phyloP scores from a whole-genome alignment of 371 early-diverging fungal species.

The Gilbertella persicaria region DNA sequence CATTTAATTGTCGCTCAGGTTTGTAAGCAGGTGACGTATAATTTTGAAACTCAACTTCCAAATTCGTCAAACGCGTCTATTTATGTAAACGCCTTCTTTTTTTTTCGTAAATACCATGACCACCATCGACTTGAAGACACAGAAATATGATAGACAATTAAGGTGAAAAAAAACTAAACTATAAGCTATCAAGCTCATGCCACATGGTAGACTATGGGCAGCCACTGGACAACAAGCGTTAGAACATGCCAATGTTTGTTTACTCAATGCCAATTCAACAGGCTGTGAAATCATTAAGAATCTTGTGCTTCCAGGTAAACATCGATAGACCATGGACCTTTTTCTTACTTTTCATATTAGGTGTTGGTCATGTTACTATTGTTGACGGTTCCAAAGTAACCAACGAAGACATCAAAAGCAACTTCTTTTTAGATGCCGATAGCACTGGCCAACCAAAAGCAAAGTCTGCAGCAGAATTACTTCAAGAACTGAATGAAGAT shows the following conservation, averaged over 20 bases:
- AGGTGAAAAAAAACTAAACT: no score
- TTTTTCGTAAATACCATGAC: no score
- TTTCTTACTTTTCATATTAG: slow-evolving; percentile 40
- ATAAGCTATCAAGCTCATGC: neutral
- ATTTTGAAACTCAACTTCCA: no score
- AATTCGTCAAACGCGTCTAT: no score
- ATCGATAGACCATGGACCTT: neutral
- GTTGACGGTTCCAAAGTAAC: slow-evolving; percentile 72
- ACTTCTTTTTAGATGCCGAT: slow-evolving; percentile 83
- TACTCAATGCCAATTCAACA: slow-evolving; percentile 81
- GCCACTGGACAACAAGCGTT: slow-evolving; percentile 88
- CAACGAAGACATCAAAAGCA: slow-evolving; percentile 73
- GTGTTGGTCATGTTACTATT: slow-evolving; percentile 85
- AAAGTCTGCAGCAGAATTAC: slow-evolving; percentile 58
- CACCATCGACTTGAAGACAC: slow-evolving; percentile 60
- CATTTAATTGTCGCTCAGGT: no score
- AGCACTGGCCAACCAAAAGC: slow-evolving; percentile 71
- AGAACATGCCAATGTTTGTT: slow-evolving; percentile 78
- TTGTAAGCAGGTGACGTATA: no score
- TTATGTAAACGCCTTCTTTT: no score
- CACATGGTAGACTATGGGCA: slow-evolving; percentile 80
- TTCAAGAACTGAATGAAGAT: slow-evolving; percentile 88
- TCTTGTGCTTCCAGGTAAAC: slow-evolving; percentile 88
- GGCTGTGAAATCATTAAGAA: slow-evolving; percentile 94
- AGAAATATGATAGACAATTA: slow-evolving; percentile 92